phyloP scores from a whole-genome alignment of 371 early-diverging fungal species.

The Conidiobolus incongruus region DNA sequence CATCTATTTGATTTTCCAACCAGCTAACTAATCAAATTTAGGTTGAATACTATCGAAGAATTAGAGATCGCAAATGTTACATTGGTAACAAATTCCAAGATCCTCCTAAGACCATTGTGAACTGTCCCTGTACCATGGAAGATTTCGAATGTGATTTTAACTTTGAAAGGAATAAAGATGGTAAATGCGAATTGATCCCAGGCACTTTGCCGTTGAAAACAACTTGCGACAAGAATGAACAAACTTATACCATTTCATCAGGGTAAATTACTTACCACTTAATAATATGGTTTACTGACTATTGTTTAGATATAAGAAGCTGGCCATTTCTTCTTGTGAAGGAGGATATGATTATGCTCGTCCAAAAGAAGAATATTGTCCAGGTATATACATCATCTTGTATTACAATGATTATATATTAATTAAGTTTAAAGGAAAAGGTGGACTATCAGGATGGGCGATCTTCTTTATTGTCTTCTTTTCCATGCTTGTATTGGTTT shows the following conservation, averaged over 20 bases:
- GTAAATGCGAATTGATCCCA: slow-evolving; percentile 34
- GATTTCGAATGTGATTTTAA: slow-evolving; percentile 85
- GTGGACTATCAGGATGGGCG: not conserved
- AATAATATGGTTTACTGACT: not conserved
- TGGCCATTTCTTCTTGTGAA: not conserved
- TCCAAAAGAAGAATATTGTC: not conserved
- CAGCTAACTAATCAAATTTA: slow-evolving; percentile 4
- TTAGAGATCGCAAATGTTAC: slow-evolving; percentile 43
- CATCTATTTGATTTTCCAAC: not conserved
- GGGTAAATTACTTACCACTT: not conserved
- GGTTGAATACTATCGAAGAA: slow-evolving; percentile 57
- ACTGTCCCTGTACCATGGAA: slow-evolving; percentile 48
- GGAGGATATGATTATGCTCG: not conserved
- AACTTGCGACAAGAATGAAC: not conserved
- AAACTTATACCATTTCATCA: not conserved
- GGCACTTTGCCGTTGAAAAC: slow-evolving; percentile 12
- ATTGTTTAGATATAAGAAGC: not conserved
- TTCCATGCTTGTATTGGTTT: not conserved
- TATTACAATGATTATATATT: not conserved
- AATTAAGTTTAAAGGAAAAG: too few species aligned
- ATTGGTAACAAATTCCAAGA: slow-evolving; percentile 47
- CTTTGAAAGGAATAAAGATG: slow-evolving; percentile 29
- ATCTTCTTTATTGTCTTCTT: not conserved
- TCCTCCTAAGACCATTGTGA: slow-evolving; percentile 21
- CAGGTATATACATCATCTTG: slow-evolving; percentile 1